These are phyloP conservation scores for Parachlorella kessleri DNA, from an alignment of 139 green algal species.

Conservation along the genomic window DNA sequence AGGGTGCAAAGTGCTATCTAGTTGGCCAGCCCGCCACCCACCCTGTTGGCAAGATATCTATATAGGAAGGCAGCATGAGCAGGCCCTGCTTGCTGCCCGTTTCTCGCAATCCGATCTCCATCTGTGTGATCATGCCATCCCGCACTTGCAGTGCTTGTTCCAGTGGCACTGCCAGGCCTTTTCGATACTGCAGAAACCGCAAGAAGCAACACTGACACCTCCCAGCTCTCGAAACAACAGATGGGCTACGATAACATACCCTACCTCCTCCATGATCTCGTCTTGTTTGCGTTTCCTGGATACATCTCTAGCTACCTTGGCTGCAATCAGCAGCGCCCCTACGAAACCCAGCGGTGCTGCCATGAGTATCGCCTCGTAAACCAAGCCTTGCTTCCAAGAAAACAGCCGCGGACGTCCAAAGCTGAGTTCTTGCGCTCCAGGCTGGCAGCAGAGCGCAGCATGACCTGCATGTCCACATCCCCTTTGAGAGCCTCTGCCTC, in stretches of 20 bases:
- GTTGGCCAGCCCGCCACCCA: too few species aligned
- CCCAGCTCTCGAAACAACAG: background rate
- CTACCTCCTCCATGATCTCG: slow-evolving; percentile 1
- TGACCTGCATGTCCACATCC: too few species aligned
- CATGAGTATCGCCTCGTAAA: too few species aligned
- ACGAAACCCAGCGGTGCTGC: background rate
- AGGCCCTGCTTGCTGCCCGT: slow-evolving; percentile 5
- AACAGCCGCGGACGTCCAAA: too few species aligned
- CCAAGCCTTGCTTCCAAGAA: too few species aligned
- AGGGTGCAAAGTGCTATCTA: too few species aligned
- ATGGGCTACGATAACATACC: too few species aligned
- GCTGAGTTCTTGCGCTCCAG: too few species aligned
- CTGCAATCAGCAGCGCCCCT: background rate
- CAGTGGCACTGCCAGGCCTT: slow-evolving; percentile 6
- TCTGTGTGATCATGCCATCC: slow-evolving; percentile 27
- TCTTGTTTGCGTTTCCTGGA: background rate
- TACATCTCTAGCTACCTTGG: background rate
- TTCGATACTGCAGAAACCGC: slow-evolving; percentile 29
- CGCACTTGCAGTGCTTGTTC: slow-evolving; percentile 4
- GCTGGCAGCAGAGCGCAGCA: too few species aligned
- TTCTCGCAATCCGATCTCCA: slow-evolving; percentile 28
- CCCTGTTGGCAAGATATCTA: slow-evolving; percentile 52
- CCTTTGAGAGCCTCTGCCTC: too few species aligned
- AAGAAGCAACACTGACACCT: too few species aligned
- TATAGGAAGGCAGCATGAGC: slow-evolving; percentile 59